Base-by-base conservation (phyloP, 805 yeast genomes). In the Ogataea minuta region DNA sequence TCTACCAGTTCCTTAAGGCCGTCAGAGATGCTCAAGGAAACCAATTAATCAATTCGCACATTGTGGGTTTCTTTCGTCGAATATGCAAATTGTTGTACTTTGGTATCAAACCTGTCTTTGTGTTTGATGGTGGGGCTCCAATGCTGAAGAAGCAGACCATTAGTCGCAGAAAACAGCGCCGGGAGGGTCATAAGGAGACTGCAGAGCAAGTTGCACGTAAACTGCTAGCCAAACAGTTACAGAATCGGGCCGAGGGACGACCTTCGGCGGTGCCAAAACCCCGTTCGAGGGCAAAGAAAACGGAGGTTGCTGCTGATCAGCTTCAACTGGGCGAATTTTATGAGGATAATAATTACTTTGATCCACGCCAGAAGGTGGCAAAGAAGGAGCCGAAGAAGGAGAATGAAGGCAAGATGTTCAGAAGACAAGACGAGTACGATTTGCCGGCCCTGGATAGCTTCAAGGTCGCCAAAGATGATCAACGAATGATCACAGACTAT, bases 91-190 rank as follows among this genome's bases (percentile, higher is more conserved):
- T 93, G 44, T 61, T 93, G 16, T 93, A 78, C 59, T 85, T 81
- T 65, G 98, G 97, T 0, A 88, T 84, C 13, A 71, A 68, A 36
- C 98, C 98, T 0, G 83, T 90, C 5, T 90, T 90, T 69, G 93
- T 90, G 1, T 90, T 90, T 67, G 98, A 90, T 66, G 98, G 98
- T 19, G 96, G 93, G 1, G 96, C 95, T 0, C 96, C 96, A 0
- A 70, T 72, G 1, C 63, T 93, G 54, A 93, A 93, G 66, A 68
- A 81, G 46, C 79, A 79, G 43, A 91, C 96, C 0, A 84, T 93
- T 12, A 70, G 71, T 11, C 71, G 77, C 43, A 73, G 99, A 47
- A 74, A 77, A 48, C 86, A 84, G 52, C 64, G 85, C 44, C 64
- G 96, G 30, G 80, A 80, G 49, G 95, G 87, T 1, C 74, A 86